Percentiles rank a stretch among this genome's conserved stretches.
These are phyloP conservation scores for Colletotrichum incanum DNA, from an alignment of 2,329 filamentous ascomycete species.

Conservation along the genomic window DNA sequence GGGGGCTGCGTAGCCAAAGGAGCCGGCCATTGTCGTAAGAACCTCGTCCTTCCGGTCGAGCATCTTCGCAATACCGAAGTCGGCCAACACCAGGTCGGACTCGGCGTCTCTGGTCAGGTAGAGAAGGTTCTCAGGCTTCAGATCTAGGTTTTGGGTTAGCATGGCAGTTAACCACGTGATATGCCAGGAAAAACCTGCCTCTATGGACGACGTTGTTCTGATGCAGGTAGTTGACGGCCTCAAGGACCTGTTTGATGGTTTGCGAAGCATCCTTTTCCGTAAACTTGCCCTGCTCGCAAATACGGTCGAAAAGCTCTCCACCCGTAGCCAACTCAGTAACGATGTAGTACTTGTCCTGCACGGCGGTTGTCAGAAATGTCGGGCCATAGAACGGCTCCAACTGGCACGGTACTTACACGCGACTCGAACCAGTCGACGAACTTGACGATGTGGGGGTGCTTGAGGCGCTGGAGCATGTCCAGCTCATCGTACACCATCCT, in stretches of 20 bases:
- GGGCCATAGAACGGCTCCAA: not conserved
- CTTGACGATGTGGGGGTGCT: slow-evolving; percentile 95
- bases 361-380: slow-evolving; percentile 23
- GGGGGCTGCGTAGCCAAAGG: slow-evolving; percentile 96
- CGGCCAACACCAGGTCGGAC: slow-evolving; percentile 92
- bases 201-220: slow-evolving; percentile 95
- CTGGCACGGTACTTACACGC: slow-evolving; percentile 72
- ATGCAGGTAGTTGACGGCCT: slow-evolving; percentile 95
- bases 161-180: not conserved
- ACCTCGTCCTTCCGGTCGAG: slow-evolving; percentile 92
- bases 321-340: slow-evolving; percentile 96
- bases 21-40: slow-evolving; percentile 97
- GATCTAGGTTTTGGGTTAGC: slow-evolving; percentile 70
- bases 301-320: slow-evolving; percentile 97
- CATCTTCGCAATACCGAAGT: slow-evolving; percentile 99
- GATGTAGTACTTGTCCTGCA: slow-evolving; percentile 98
- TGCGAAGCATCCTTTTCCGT: slow-evolving; percentile 98
- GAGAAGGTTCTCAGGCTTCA: slow-evolving; percentile 97
- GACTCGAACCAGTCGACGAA: slow-evolving; percentile 99
- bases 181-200: slow-evolving; percentile 68
- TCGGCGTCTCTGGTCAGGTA: slow-evolving; percentile 85
- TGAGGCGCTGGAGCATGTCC: slow-evolving; percentile 89
- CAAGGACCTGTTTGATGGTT: slow-evolving; percentile 94
- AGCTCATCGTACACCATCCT: slow-evolving; percentile 99
- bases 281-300: slow-evolving; percentile 98